A percentile compares a stretch with the other conserved stretches of the same genome.
These are phyloP conservation scores for Cladosporium sp. DNA, from an alignment of 2,329 filamentous ascomycete species.

Conservation along the genomic window DNA sequence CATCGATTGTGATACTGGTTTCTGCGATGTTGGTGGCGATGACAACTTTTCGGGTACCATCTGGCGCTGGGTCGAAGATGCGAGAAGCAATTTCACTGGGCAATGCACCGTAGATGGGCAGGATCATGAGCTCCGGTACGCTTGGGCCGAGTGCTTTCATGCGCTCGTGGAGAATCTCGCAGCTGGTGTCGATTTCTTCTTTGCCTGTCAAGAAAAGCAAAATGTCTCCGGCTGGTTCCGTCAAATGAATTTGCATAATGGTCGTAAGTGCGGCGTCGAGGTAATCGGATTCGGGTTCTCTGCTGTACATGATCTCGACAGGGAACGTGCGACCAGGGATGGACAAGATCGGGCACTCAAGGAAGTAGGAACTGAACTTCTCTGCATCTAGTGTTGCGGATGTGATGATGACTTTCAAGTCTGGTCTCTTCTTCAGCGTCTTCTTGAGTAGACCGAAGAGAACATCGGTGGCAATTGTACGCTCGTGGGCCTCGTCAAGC, in stretches of 20 bases:
- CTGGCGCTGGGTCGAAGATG: conserved; percentile 91
- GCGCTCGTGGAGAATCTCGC: conserved; percentile 87
- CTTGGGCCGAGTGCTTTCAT: conserved; percentile 93
- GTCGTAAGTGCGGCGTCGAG: conserved; percentile 91
- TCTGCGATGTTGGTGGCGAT: conserved; percentile 99
- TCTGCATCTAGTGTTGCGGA: conserved; percentile 95
- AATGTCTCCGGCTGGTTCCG: conserved; percentile 89
- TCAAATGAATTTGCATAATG: conserved; percentile 97
- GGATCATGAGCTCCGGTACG: conserved; percentile 86
- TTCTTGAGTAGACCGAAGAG: conserved; percentile 94
- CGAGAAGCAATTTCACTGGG: conserved; percentile 90
- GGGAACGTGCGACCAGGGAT: conserved; percentile 95
- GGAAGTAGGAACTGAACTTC: conserved; percentile 96
- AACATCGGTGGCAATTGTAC: conserved; percentile 93
- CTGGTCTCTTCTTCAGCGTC: conserved; percentile 78
- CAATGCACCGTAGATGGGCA: conserved; percentile 94
- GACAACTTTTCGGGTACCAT: conserved; percentile 86
- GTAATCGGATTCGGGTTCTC: conserved; percentile 94
- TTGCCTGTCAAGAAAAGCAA: conserved; percentile 96
- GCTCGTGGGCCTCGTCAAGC: conserved; percentile 96
- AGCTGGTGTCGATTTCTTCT: conserved; percentile 95
- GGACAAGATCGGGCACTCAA: conserved; percentile 92
- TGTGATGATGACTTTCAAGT: conserved; percentile 93
- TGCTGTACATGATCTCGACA: conserved; percentile 92
- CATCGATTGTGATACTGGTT: conserved; percentile 95